Conservation (phyloP, 495 filamentous ascomycete species). For the Echria macrotheca region DNA sequence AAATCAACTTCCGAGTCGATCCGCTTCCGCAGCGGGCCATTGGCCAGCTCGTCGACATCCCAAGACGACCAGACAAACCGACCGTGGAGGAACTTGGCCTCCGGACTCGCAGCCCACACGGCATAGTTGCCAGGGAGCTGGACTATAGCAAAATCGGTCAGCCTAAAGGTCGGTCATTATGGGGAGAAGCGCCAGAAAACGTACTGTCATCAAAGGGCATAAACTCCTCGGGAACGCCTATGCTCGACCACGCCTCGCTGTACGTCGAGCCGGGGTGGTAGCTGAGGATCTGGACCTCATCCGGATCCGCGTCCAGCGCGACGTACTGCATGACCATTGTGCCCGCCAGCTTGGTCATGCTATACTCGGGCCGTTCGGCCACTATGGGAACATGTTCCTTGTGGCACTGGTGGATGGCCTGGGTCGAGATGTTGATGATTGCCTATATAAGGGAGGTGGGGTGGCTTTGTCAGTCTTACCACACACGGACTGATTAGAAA, state of each 20-base stretch:
- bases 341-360: slow-evolving; percentile 31
- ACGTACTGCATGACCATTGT: slow-evolving; percentile 25
- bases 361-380: slow-evolving; percentile 17
- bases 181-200: no score
- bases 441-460: background rate
- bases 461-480: background rate
- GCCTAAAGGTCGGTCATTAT: no score
- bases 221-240: slow-evolving; percentile 12
- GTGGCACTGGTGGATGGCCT: slow-evolving; percentile 15
- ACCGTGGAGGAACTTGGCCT: slow-evolving; percentile 45
- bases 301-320: slow-evolving; percentile 20
- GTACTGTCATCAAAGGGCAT: slow-evolving; percentile 31
- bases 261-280: slow-evolving; percentile 38
- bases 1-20: slow-evolving; percentile 30
- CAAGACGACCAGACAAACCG: slow-evolving; percentile 44
- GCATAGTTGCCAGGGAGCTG: slow-evolving; percentile 37
- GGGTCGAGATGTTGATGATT: slow-evolving; percentile 29
- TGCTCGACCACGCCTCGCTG: slow-evolving; percentile 17
- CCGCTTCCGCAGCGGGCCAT: slow-evolving; percentile 27
- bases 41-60: slow-evolving; percentile 47
- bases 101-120: slow-evolving; percentile 42
- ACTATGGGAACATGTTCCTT: background rate
- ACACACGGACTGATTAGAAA: background rate
- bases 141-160: no score
- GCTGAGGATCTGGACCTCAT: slow-evolving; percentile 35